A percentile compares a stretch with the other conserved stretches of the same genome.
These are phyloP conservation scores for Rhizoclosmatium globosum DNA, from an alignment of 192 early-diverging fungal species.

Conservation along the genomic window DNA sequence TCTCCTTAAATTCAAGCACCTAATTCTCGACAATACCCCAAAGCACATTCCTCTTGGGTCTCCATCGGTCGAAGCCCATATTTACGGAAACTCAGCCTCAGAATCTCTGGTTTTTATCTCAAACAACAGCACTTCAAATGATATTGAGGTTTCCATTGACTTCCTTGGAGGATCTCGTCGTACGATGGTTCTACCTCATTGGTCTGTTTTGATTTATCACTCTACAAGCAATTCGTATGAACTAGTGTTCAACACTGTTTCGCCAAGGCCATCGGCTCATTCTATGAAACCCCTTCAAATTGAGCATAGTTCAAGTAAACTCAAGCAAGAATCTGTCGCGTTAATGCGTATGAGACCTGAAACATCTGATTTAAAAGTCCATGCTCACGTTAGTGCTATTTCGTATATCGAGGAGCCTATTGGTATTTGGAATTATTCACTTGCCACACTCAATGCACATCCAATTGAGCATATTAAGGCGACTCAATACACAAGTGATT, in stretches of 20 bases:
- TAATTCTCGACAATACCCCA: constrained; percentile 35
- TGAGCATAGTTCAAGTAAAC: neutral
- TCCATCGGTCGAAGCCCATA: constrained; percentile 20
- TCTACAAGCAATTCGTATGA: neutral
- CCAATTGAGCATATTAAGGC: constrained; percentile 45
- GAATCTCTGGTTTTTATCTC: constrained; percentile 37
- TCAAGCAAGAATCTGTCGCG: neutral
- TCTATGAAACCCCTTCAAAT: neutral
- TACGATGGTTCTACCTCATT: constrained; percentile 21
- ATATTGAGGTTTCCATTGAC: constrained; percentile 7
- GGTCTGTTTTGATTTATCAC: constrained; percentile 30
- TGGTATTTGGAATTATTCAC: neutral
- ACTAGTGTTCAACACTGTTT: constrained; percentile 19
- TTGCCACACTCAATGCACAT: neutral
- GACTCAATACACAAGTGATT: constrained; percentile 46
- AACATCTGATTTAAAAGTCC: constrained; percentile 10
- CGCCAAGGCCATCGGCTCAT: neutral
- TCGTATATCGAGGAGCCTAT: constrained; percentile 17
- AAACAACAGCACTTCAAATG: constrained; percentile 13
- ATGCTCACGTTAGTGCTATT: neutral
- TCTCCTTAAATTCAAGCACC: constrained; percentile 12
- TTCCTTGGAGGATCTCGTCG: neutral
- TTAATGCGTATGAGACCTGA: neutral
- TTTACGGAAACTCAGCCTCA: constrained; percentile 8
- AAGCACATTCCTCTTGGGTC: neutral